These are phyloP conservation scores for Sphagnum magellanicum DNA, from an alignment of 228 moss, liverwort and hornwort species.

Conservation along the genomic window DNA sequence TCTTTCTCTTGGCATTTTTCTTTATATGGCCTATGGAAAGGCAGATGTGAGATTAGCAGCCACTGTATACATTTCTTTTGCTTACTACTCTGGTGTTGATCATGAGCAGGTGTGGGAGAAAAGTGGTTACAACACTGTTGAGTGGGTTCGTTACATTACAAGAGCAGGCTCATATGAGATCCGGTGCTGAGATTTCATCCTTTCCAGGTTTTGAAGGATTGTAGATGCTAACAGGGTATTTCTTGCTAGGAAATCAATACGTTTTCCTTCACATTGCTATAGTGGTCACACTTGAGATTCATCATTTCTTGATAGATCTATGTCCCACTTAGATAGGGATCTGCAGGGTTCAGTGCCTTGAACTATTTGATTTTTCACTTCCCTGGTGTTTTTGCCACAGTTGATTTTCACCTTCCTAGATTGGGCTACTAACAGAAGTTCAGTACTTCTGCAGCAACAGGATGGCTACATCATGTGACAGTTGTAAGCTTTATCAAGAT, in stretches of 20 bases:
- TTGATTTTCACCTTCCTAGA: too few relatives aligned
- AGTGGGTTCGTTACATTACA: slow-evolving; percentile 93
- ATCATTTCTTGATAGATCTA: slow-evolving; percentile 1
- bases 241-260: neutral
- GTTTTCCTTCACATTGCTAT: too few relatives aligned
- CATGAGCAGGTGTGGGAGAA: slow-evolving; percentile 77
- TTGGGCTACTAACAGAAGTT: too few relatives aligned
- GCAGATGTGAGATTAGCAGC: too few relatives aligned
- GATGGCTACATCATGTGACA: too few relatives aligned
- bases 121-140: slow-evolving; percentile 82
- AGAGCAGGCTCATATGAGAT: slow-evolving; percentile 90
- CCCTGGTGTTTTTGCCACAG: too few relatives aligned
- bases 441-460: too few relatives aligned
- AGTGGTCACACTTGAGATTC: too few relatives aligned
- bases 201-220: slow-evolving; percentile 7
- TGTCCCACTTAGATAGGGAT: slow-evolving; percentile 4
- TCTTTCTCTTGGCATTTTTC: too few relatives aligned
- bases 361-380: too few relatives aligned
- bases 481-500: too few relatives aligned
- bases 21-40: too few relatives aligned
- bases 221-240: slow-evolving; percentile 18
- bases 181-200: slow-evolving; percentile 44
- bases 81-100: neutral
- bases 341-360: neutral
- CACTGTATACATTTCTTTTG: neutral